Evolutionary conservation across 208 protist species (phyloP).

Genomic region (Leishmania tarentolae): DNA sequence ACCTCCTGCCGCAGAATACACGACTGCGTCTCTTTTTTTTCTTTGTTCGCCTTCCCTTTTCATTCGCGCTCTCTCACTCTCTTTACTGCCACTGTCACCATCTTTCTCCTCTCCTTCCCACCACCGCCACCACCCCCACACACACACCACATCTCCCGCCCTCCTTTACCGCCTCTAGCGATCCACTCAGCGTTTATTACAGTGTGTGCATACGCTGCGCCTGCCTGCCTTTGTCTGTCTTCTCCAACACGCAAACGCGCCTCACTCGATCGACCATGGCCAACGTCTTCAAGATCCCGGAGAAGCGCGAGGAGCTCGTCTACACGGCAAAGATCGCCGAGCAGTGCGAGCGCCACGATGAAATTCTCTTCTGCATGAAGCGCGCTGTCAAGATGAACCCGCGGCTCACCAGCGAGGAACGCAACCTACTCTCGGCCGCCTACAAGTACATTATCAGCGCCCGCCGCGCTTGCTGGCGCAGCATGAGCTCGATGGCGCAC

Average conservation of each 20-base stretch:
- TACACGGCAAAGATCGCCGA: slow-evolving; percentile 97
- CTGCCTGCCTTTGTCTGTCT: neutral
- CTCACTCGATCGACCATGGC: slow-evolving; percentile 17
- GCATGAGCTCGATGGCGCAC: slow-evolving; percentile 97
- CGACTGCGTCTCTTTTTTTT: neutral
- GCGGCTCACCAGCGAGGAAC: slow-evolving; percentile 98
- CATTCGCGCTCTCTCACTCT: neutral
- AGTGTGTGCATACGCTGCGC: neutral
- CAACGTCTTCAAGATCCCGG: slow-evolving; percentile 69
- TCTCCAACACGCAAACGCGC: neutral
- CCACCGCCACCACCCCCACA: neutral
- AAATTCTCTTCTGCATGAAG: slow-evolving; percentile 99
- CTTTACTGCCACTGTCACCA: neutral
- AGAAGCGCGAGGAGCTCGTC: slow-evolving; percentile 94
- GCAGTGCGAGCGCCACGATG: slow-evolving; percentile 99
- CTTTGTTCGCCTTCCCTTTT: neutral
- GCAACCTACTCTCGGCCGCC: slow-evolving; percentile 99
- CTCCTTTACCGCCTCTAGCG: neutral
- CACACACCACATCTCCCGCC: neutral
- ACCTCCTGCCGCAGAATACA: neutral
- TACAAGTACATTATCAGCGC: slow-evolving; percentile 99
- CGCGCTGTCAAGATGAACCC: slow-evolving; percentile 93
- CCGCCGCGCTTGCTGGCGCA: slow-evolving; percentile 98
- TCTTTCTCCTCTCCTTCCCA: neutral
- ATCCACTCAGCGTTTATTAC: neutral